These are phyloP conservation scores for Tylopilus cervinicoccineus DNA, from an alignment of 768 basidiomycete species.

Conservation along the genomic window DNA sequence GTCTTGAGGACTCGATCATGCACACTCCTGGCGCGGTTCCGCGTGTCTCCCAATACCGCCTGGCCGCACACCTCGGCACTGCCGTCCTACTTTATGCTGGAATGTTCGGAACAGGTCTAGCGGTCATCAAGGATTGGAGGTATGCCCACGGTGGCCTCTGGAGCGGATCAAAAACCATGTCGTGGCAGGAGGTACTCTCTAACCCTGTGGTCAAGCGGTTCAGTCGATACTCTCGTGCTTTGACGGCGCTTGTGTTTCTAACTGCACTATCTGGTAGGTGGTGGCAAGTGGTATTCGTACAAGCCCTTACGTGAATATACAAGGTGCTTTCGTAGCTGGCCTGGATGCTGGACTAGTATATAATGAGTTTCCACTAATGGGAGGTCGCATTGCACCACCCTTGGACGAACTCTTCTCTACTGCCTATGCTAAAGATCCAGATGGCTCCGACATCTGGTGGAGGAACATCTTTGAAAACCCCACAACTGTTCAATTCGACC, in stretches of 20 bases:
- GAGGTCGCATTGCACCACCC: slow-evolving; percentile 80
- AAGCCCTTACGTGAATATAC: slow-evolving; percentile 1
- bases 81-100: slow-evolving; percentile 90
- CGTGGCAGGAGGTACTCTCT: slow-evolving; percentile 46
- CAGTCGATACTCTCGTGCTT: slow-evolving; percentile 49
- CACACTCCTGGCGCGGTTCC: slow-evolving; percentile 82
- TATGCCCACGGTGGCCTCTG: slow-evolving; percentile 55
- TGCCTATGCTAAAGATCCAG: slow-evolving; percentile 64
- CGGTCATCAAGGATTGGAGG: slow-evolving; percentile 75
- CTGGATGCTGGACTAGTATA: slow-evolving; percentile 96
- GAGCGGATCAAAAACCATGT: slow-evolving; percentile 46
- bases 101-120: slow-evolving; percentile 82
- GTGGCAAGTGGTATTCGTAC: background rate
- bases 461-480: slow-evolving; percentile 97
- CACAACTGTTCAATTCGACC: slow-evolving; percentile 95
- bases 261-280: slow-evolving; percentile 86
- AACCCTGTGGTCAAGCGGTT: slow-evolving; percentile 58
- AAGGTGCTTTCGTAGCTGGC: slow-evolving; percentile 97
- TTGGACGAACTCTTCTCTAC: slow-evolving; percentile 74
- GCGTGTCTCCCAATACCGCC: slow-evolving; percentile 93
- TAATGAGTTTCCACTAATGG: slow-evolving; percentile 98
- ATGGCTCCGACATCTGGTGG: slow-evolving; percentile 86
- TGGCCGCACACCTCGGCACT: slow-evolving; percentile 91
- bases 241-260: slow-evolving; percentile 79
- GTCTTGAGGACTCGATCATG: slow-evolving; percentile 79